phyloP scores from a whole-genome alignment of 163 green algal species.

The Prototheca cutis region DNA sequence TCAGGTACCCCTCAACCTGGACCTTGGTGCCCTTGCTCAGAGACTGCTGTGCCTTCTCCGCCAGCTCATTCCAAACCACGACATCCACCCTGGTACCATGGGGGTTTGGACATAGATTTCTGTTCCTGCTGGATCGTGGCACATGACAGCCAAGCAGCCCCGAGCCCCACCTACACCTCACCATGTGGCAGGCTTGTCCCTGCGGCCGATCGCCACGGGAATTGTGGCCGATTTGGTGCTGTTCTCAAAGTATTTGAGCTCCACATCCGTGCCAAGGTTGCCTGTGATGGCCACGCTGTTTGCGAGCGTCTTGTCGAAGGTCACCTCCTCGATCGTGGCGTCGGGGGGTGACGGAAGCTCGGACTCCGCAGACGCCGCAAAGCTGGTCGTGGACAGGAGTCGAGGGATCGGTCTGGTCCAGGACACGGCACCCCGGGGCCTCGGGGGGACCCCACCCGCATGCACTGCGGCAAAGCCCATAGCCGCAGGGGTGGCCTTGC shows the following conservation, averaged over 20 bases:
- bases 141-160: neutral
- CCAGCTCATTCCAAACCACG: constrained; percentile 6
- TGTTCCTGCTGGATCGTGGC: constrained; percentile 2
- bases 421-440: no score
- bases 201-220: constrained; percentile 5
- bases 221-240: constrained; percentile 9
- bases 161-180: constrained; percentile 4
- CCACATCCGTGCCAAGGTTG: constrained; percentile 6
- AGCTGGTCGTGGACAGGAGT: no score
- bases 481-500: no score
- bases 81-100: constrained; percentile 13
- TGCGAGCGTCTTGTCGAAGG: constrained; percentile 1
- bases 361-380: no score
- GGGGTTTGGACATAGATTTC: no score
- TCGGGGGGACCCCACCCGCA: no score
- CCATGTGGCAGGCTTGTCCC: constrained; percentile 5
- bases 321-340: constrained; percentile 9
- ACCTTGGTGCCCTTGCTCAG: neutral
- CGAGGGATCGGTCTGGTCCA: no score
- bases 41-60: neutral
- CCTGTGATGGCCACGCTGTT: constrained; percentile 14
- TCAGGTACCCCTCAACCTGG: neutral
- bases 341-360: no score
- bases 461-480: no score
- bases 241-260: constrained; percentile 11